Evolutionary conservation across 192 early-diverging fungal species (phyloP).

Genomic region (Podila clonocystis): DNA sequence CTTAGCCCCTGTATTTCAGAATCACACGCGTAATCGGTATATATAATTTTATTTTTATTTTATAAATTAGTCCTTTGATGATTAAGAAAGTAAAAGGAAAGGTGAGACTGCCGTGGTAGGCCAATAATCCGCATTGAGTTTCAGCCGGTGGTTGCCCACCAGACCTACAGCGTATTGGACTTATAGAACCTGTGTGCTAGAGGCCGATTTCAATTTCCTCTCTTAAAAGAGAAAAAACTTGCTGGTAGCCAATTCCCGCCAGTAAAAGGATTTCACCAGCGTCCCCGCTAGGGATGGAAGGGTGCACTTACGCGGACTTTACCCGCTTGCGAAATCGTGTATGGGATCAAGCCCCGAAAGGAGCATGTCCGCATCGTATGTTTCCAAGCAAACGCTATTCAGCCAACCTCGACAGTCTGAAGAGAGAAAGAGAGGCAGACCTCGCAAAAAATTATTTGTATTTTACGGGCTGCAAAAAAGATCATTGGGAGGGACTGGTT

Average conservation of each 20-base stretch:
- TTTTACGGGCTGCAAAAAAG: no score
- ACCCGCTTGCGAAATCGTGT: conserved; percentile 41
- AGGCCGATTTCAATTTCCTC: conserved; percentile 48
- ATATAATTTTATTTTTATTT: no score
- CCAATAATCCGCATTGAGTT: conserved; percentile 57
- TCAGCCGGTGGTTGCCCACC: conserved; percentile 18
- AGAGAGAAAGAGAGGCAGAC: background rate
- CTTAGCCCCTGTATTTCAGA: no score
- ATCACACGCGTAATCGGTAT: no score
- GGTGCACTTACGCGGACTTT: conserved; percentile 49
- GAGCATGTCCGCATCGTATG: background rate
- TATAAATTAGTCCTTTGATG: no score
- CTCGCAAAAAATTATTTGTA: background rate
- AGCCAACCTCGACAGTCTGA: conserved; percentile 38
- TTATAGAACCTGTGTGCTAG: conserved; percentile 52
- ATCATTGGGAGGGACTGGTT: no score
- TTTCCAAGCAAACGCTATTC: conserved; percentile 56
- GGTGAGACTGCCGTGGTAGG: conserved; percentile 46
- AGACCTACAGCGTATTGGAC: conserved; percentile 52
- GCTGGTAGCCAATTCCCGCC: conserved; percentile 51
- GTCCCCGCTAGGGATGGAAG: conserved; percentile 43
- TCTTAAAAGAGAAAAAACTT: conserved; percentile 24
- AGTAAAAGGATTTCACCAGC: conserved; percentile 27
- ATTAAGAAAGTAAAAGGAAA: no score
- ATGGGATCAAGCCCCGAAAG: conserved; percentile 17